phyloP scores from a whole-genome alignment of 2,329 filamentous ascomycete species.

The Malbranchea cinnamomea region DNA sequence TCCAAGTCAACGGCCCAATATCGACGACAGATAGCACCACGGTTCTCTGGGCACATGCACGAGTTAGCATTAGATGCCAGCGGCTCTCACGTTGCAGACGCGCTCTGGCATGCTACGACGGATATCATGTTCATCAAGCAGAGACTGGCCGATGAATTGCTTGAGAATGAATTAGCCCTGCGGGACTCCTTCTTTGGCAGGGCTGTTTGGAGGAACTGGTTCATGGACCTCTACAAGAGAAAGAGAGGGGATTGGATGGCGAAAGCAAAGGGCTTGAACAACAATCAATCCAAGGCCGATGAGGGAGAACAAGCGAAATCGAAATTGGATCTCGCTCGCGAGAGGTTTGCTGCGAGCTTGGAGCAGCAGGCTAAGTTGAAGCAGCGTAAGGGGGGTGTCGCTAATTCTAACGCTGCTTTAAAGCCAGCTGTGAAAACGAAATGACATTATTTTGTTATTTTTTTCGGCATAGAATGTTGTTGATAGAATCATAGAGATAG shows the following conservation, averaged over 20 bases:
- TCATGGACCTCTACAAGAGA: conserved; percentile 55
- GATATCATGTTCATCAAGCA: conserved; percentile 54
- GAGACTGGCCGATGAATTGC: conserved; percentile 48
- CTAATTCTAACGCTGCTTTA: no score
- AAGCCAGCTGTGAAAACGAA: no score
- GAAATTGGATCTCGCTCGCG: conserved; percentile 42
- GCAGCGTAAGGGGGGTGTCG: no score
- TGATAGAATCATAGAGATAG: no score
- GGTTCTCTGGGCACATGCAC: conserved; percentile 46
- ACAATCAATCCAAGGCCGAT: conserved; percentile 10
- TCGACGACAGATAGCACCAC: conserved; percentile 47
- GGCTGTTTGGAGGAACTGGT: conserved; percentile 60
- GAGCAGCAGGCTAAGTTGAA: no score
- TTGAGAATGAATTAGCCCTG: conserved; percentile 42
- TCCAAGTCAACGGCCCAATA: conserved; percentile 39
- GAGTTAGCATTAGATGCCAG: conserved; percentile 45
- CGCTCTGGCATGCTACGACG: conserved; percentile 48
- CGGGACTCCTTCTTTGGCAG: conserved; percentile 51
- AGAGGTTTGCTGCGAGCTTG: conserved; percentile 36
- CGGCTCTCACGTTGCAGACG: conserved; percentile 54
- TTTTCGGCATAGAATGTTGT: no score
- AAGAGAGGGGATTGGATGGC: conserved; percentile 48
- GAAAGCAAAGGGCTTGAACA: conserved; percentile 39
- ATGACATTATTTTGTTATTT: no score
- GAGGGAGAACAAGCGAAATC: conserved; percentile 26